A percentile compares a stretch with the other conserved stretches of the same genome.
phyloP scores from a whole-genome alignment of 345 rosid species.

The Raphanus raphanistrum region DNA sequence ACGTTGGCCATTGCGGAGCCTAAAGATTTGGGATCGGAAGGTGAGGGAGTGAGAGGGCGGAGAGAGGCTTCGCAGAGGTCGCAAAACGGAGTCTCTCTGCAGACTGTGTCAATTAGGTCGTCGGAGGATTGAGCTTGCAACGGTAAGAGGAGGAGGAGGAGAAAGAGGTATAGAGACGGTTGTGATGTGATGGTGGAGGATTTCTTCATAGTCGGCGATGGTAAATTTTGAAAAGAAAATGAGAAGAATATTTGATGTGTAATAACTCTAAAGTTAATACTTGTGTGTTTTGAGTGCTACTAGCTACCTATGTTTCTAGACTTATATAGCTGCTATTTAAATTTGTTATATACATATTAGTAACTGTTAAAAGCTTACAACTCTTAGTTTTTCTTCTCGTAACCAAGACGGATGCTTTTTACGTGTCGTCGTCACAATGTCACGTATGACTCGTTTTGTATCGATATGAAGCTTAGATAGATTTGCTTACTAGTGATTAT shows the following conservation, averaged over 20 bases:
- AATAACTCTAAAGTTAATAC: background rate
- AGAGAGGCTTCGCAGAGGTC: slow-evolving; percentile 61
- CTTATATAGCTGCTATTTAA: slow-evolving; percentile 23
- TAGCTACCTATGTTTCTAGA: slow-evolving; percentile 15
- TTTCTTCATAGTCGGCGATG: slow-evolving; percentile 33
- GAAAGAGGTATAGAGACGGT: slow-evolving; percentile 20
- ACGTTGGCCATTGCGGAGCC: slow-evolving; percentile 50
- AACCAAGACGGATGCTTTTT: background rate
- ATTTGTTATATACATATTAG: background rate
- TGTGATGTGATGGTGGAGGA: slow-evolving; percentile 16
- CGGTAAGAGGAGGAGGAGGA: slow-evolving; percentile 11
- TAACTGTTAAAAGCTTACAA: slow-evolving; percentile 13
- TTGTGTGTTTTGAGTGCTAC: slow-evolving; percentile 2
- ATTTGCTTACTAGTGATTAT: background rate
- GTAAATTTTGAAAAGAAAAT: background rate
- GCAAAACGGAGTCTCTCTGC: slow-evolving; percentile 70
- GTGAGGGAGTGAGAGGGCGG: slow-evolving; percentile 37
- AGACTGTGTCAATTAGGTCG: slow-evolving; percentile 52
- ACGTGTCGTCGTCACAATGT: slow-evolving; percentile 17
- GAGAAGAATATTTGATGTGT: background rate
- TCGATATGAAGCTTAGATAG: background rate
- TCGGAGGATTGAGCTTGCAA: slow-evolving; percentile 26
- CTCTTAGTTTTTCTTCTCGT: background rate
- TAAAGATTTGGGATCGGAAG: slow-evolving; percentile 43
- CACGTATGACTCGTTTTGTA: background rate